phyloP scores from a whole-genome alignment of 1,284 basidiomycete genomes.

The Thelephora terrestris region DNA sequence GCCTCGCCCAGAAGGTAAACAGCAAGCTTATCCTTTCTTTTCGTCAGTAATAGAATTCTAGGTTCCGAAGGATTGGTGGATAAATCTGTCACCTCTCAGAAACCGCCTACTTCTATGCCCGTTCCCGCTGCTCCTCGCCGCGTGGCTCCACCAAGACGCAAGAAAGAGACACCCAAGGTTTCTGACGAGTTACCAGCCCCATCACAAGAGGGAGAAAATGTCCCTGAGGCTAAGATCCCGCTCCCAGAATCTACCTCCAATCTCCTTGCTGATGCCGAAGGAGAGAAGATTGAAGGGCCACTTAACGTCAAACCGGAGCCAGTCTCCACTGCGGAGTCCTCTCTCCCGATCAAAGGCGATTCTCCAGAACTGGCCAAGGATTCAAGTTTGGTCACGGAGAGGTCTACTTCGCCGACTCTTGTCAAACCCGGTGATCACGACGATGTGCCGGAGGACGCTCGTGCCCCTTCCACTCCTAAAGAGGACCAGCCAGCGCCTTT shows the following conservation, averaged over 20 bases:
- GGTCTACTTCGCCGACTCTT: too few species aligned
- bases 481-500: neutral
- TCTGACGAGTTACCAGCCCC: constrained; percentile 17
- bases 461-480: neutral
- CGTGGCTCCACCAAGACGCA: constrained; percentile 57
- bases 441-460: too few species aligned
- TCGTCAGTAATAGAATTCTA: too few species aligned
- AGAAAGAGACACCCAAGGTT: constrained; percentile 30
- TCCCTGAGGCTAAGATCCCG: constrained; percentile 7
- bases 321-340: constrained; percentile 9
- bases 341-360: constrained; percentile 10
- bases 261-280: neutral
- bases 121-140: constrained; percentile 59
- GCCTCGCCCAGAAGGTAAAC: too few species aligned
- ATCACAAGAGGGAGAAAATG: constrained; percentile 2
- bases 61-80: neutral
- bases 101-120: constrained; percentile 53
- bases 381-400: too few species aligned
- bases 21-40: too few species aligned
- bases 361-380: neutral
- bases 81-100: neutral
- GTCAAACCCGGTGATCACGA: too few species aligned
- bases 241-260: neutral
- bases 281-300: too few species aligned
- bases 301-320: constrained; percentile 13